Percentiles rank a stretch among this genome's conserved stretches.
Evolutionary conservation across 345 rosid species (phyloP).

Genomic region (Eucalyptus victrix): DNA sequence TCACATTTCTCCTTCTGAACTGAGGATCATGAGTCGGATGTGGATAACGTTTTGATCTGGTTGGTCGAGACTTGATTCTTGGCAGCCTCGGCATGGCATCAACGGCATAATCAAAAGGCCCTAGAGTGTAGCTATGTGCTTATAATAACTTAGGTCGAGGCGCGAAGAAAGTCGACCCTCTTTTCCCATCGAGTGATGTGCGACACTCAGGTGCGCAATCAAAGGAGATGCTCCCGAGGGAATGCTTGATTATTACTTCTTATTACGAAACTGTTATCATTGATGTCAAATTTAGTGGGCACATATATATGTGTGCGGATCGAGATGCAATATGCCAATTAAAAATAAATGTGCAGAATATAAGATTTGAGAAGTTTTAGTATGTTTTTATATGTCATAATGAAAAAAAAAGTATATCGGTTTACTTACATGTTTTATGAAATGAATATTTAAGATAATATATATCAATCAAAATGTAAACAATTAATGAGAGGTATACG

Average conservation of each 20-base stretch:
- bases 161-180: neutral
- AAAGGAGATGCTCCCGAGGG: neutral
- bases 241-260: neutral
- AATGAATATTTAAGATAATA: no score
- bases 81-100: neutral
- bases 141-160: neutral
- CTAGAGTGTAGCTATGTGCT: neutral
- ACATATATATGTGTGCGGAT: neutral
- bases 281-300: neutral
- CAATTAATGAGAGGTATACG: no score
- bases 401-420: accelerated
- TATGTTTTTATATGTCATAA: no score
- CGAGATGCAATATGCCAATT: neutral
- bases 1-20: neutral
- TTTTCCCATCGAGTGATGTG: neutral
- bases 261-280: neutral
- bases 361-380: neutral
- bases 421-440: neutral
- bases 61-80: neutral
- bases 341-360: no score
- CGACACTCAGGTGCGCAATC: neutral
- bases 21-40: neutral
- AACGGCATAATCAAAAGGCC: neutral
- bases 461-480: accelerated
- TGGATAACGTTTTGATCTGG: neutral